Conservation (phyloP, 164 flowering plant species). For the Pachysandra terminalis region DNA sequence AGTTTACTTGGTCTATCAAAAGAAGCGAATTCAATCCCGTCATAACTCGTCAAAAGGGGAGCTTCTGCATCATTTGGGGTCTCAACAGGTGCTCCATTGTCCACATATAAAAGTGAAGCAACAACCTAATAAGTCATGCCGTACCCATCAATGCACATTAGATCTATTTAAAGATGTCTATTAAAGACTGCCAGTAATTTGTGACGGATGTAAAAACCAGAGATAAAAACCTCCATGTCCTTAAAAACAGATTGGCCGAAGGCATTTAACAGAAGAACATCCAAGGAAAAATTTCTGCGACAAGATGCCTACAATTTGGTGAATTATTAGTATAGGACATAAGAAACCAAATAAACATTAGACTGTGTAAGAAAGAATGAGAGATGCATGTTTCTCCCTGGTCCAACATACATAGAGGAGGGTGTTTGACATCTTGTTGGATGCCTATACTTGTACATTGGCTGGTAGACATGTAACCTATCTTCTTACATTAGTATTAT, state of each 20-base stretch:
- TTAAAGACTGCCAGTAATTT: neutral
- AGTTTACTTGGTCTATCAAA: slow-evolving; percentile 62
- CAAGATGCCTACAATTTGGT: slow-evolving; percentile 63
- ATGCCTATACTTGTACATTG: too few relatives aligned
- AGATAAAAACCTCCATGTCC: slow-evolving; percentile 60
- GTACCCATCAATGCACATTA: slow-evolving; percentile 8
- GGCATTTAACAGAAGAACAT: slow-evolving; percentile 59
- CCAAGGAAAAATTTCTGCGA: slow-evolving; percentile 72
- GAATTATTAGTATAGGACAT: slow-evolving; percentile 2
- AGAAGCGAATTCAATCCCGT: slow-evolving; percentile 77
- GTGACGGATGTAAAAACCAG: slow-evolving; percentile 2
- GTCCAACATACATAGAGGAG: too few relatives aligned
- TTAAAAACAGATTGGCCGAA: slow-evolving; percentile 50
- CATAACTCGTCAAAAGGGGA: slow-evolving; percentile 70
- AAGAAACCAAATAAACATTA: neutral
- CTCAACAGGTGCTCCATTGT: slow-evolving; percentile 63
- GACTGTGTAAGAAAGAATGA: neutral
- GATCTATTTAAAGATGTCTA: neutral
- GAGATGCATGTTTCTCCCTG: neutral
- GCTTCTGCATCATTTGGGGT: slow-evolving; percentile 53
- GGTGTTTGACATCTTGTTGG: too few relatives aligned
- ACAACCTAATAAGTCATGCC: slow-evolving; percentile 41
- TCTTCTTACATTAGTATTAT: too few relatives aligned
- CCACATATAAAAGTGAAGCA: slow-evolving; percentile 79
- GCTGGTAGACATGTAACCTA: too few relatives aligned